Percentiles rank a stretch among this genome's conserved stretches.
These are phyloP conservation scores for Alternaria sp. DNA, from an alignment of 2,329 filamentous ascomycete genomes.

Conservation along the genomic window DNA sequence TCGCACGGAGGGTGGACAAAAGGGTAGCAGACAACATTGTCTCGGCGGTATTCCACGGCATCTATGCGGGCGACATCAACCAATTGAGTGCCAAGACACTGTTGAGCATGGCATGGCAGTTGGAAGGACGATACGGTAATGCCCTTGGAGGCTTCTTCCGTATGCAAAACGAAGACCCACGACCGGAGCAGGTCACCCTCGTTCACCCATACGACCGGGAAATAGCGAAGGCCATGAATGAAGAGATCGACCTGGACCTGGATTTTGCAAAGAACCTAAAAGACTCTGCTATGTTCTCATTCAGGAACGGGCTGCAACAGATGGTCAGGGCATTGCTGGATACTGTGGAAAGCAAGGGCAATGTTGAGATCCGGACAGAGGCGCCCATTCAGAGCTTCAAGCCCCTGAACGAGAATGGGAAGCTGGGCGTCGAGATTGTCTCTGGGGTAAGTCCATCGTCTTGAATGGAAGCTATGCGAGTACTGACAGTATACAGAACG, in stretches of 20 bases:
- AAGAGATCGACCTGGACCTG: slow-evolving; percentile 46
- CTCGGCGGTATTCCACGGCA: slow-evolving; percentile 82
- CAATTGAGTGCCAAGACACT: slow-evolving; percentile 77
- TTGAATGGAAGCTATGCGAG: neutral
- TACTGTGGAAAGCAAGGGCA: slow-evolving; percentile 47
- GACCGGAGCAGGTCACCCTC: slow-evolving; percentile 9
- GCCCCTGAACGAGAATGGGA: slow-evolving; percentile 15
- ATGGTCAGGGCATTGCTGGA: slow-evolving; percentile 49
- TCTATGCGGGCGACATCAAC: slow-evolving; percentile 90
- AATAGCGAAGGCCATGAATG: slow-evolving; percentile 38
- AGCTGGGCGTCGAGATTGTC: slow-evolving; percentile 33
- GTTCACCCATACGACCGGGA: slow-evolving; percentile 36
- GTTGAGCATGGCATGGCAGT: slow-evolving; percentile 59
- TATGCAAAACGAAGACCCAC: slow-evolving; percentile 25
- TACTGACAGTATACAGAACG: slow-evolving; percentile 27
- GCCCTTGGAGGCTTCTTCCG: slow-evolving; percentile 31
- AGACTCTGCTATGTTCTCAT: slow-evolving; percentile 53
- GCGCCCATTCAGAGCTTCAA: slow-evolving; percentile 37
- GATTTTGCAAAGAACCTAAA: slow-evolving; percentile 44
- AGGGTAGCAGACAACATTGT: slow-evolving; percentile 73
- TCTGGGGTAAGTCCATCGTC: slow-evolving; percentile 29
- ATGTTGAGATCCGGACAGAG: slow-evolving; percentile 52
- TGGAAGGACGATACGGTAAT: slow-evolving; percentile 56
- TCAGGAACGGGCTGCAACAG: slow-evolving; percentile 55
- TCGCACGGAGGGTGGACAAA: slow-evolving; percentile 63